These are phyloP conservation scores for Sarcomyxa edulis DNA, from an alignment of 768 basidiomycete genomes.

Conservation along the genomic window DNA sequence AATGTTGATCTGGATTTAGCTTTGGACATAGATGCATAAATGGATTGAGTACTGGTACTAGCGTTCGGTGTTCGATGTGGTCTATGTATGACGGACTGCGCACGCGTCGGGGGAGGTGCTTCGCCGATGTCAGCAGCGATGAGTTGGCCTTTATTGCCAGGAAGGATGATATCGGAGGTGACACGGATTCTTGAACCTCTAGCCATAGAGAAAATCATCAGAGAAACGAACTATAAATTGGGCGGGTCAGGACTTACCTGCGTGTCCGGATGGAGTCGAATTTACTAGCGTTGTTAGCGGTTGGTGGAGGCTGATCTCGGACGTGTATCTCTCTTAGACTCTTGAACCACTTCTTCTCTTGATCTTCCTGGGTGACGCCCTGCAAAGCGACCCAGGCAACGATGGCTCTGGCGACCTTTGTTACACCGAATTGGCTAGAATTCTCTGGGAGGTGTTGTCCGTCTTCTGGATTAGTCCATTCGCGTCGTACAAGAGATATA, in stretches of 20 bases:
- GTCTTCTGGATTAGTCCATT: conserved; percentile 57
- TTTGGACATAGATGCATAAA: not conserved
- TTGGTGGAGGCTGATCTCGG: conserved; percentile 40
- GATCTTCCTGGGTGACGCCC: conserved; percentile 76
- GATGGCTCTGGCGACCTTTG: conserved; percentile 63
- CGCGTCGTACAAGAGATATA: conserved; percentile 72
- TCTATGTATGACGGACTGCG: conserved; percentile 21
- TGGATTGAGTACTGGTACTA: not conserved
- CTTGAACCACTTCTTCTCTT: conserved; percentile 66
- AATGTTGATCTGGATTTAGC: too few species aligned
- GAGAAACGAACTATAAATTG: not conserved
- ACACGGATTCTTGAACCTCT: conserved; percentile 63
- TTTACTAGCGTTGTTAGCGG: too few species aligned
- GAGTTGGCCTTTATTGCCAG: conserved; percentile 64
- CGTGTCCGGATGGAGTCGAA: conserved; percentile 24
- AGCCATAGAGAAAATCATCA: not conserved
- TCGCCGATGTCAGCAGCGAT: conserved; percentile 82
- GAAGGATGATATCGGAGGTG: conserved; percentile 67
- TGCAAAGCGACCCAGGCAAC: conserved; percentile 80
- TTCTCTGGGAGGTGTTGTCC: conserved; percentile 52
- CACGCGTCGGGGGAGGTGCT: conserved; percentile 31
- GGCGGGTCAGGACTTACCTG: conserved; percentile 21
- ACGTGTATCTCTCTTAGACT: conserved; percentile 64
- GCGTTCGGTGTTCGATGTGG: not conserved
- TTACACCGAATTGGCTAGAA: conserved; percentile 58